Evolutionary conservation across 176 grass and related monocot species (phyloP).

Genomic region (Triticum timopheevii): DNA sequence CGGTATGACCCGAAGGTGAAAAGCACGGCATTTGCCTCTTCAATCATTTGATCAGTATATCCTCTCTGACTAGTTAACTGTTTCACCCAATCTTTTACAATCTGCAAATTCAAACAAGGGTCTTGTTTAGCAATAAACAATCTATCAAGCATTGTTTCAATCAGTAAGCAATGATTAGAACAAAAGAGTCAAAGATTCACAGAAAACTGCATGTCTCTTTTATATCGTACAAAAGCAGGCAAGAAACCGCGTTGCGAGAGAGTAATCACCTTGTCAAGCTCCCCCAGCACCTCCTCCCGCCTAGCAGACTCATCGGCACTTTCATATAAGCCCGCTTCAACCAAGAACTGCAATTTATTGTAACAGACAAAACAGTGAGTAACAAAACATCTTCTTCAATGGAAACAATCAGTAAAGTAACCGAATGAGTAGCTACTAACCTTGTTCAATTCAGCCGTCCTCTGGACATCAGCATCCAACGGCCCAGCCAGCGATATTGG

Average conservation of each 20-base stretch:
- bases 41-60: constrained; percentile 88
- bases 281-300: constrained; percentile 62
- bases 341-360: constrained; percentile 59
- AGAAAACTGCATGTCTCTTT: background rate
- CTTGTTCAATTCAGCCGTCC: constrained; percentile 60
- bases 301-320: constrained; percentile 55
- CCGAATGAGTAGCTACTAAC: background rate
- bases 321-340: constrained; percentile 65
- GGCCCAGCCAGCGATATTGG: constrained; percentile 67
- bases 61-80: constrained; percentile 87
- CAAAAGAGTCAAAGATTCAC: background rate
- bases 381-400: background rate
- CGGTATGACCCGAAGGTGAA: constrained; percentile 96
- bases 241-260: background rate
- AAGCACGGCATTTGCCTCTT: constrained; percentile 90
- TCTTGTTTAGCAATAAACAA: background rate
- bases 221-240: background rate
- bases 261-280: constrained; percentile 70
- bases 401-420: background rate
- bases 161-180: background rate
- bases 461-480: constrained; percentile 54
- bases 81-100: constrained; percentile 87
- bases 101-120: constrained; percentile 33
- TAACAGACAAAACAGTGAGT: background rate
- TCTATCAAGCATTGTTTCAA: background rate